Conservation (phyloP, 2,329 filamentous ascomycete species). For the Blastomyces parvus region DNA sequence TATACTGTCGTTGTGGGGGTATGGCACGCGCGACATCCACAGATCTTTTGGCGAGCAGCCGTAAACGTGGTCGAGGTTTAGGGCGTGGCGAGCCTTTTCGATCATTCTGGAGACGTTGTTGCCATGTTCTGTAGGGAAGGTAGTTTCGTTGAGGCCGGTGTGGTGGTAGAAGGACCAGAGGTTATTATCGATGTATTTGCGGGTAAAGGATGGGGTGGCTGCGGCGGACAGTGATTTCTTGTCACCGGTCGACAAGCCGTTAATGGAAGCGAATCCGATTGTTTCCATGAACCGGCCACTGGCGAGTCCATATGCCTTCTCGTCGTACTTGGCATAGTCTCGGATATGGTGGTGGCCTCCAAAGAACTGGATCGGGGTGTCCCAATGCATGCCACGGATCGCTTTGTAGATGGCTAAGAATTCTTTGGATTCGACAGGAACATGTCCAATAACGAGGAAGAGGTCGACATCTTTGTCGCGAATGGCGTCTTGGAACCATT, state of each 20-base stretch:
- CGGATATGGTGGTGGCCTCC: conserved; percentile 85
- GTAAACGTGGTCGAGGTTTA: conserved; percentile 62
- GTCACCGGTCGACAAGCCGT: conserved; percentile 46
- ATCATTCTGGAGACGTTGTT: conserved; percentile 63
- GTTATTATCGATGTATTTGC: conserved; percentile 91
- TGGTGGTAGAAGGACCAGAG: conserved; percentile 76
- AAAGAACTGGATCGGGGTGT: conserved; percentile 82
- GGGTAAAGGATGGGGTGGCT: conserved; percentile 51
- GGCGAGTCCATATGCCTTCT: conserved; percentile 66
- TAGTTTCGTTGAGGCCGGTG: conserved; percentile 58
- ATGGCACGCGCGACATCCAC: conserved; percentile 73
- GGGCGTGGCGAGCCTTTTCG: conserved; percentile 54
- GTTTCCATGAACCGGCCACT: conserved; percentile 93
- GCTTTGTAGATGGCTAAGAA: conserved; percentile 67
- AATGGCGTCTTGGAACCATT: conserved; percentile 83
- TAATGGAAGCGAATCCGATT: conserved; percentile 83
- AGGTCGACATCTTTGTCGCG: conserved; percentile 70
- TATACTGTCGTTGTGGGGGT: conserved; percentile 64
- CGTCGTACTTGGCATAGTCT: conserved; percentile 72
- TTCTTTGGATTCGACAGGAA: conserved; percentile 71
- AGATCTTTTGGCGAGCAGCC: conserved; percentile 75
- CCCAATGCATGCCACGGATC: conserved; percentile 66
- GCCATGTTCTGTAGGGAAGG: conserved; percentile 68
- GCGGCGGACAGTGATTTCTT: conserved; percentile 21
- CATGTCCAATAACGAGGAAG: conserved; percentile 78